Evolutionary conservation across 2,329 filamentous ascomycete genomes (phyloP), one percentile per base, ranked within the genome.

Genomic region (Purpureocillium lavendulum): DNA sequence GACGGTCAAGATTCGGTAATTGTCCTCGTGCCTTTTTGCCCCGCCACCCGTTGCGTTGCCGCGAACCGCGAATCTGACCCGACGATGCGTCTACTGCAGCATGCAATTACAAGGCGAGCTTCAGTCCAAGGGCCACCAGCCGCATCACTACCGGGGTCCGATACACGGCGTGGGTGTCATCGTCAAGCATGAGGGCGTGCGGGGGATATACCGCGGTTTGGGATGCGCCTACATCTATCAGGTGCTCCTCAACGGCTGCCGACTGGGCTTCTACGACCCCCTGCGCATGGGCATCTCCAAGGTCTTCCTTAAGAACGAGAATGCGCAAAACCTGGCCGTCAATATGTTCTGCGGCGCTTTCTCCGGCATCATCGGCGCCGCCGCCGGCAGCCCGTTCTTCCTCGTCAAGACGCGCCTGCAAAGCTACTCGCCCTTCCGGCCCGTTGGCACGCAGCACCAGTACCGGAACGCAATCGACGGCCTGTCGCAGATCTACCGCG

Each of bases 91-190:
- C 16, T 16, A 11, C 21, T 21, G 43, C 60, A 89, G 87, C 55
- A 80, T 98, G 76, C 92, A 98, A 69, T 66, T 98, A 40, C 92
- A 98, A 64, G 92, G 92, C 62, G 92, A 98, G 64, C 77, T 98
- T 40, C 87, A 96, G 58, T 72, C 82, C 42, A 95, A 89, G 60
- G 80, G 80, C 51, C 80, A 88, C 58, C 87, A 90, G 42, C 84
- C 84, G 49, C 84, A 87, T 55, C 75, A 94, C 66, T 98, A 98
- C 70, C 82, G 77, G 47, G 92, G 92, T 28, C 90, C 94, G 24
- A 67, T 96, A 49, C 92, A 98, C 60, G 92, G 89, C 49, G 84
- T 96, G 39, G 77, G 79, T 45, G 87, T 95, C 51, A 96, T 98
- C 49, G 66, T 94, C 47, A 79, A 82, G 51, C 94, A 97, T 64